phyloP scores from a whole-genome alignment of 176 grass and related monocot species.

The Carex littledalei region DNA sequence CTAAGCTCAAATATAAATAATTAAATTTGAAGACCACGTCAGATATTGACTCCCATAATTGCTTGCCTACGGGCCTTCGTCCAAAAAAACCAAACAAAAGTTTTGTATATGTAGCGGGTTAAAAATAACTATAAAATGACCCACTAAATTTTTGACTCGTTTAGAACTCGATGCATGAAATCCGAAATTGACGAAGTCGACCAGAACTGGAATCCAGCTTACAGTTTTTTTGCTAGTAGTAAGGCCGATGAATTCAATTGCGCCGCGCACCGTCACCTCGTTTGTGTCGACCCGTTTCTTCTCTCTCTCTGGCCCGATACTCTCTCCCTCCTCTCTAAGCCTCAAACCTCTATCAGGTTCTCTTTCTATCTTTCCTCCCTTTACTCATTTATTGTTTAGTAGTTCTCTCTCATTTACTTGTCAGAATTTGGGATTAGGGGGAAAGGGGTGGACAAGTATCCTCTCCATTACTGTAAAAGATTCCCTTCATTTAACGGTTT shows the following conservation, averaged over 20 bases:
- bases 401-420: neutral
- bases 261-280: neutral
- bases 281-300: neutral
- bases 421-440: neutral
- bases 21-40: too few species aligned
- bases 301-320: neutral
- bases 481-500: too few species aligned
- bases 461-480: too few species aligned
- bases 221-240: neutral
- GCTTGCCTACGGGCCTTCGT: too few species aligned
- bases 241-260: neutral
- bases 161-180: neutral
- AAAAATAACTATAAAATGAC: neutral
- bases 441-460: neutral
- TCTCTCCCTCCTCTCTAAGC: neutral
- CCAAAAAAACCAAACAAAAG: too few species aligned
- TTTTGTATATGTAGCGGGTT: neutral
- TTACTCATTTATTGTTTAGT: neutral
- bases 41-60: neutral
- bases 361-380: neutral
- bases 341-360: neutral
- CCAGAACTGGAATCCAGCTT: neutral
- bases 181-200: neutral
- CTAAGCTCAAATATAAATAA: too few species aligned
- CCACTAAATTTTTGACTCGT: neutral